Evolutionary conservation across 2,329 filamentous ascomycete genomes (phyloP).

Genomic region (Fusarium cicatricum): DNA sequence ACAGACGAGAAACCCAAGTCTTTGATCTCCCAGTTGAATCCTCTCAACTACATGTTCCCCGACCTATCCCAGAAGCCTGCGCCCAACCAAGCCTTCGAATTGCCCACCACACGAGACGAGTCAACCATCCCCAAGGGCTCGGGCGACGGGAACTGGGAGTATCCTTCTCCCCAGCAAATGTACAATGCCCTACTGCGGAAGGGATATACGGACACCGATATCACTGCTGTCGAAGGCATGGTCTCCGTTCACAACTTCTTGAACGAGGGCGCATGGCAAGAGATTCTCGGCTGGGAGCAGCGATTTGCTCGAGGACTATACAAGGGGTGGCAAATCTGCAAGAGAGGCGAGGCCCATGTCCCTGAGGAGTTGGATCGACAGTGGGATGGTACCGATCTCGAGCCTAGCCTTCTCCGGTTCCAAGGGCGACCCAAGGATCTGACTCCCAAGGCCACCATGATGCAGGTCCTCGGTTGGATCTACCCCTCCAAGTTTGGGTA

Average conservation of each 20-base stretch:
- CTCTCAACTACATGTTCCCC: slow-evolving; percentile 95
- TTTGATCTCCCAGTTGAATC: slow-evolving; percentile 65
- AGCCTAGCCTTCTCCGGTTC: slow-evolving; percentile 84
- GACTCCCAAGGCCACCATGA: slow-evolving; percentile 89
- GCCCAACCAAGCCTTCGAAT: slow-evolving; percentile 72
- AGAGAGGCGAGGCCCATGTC: slow-evolving; percentile 73
- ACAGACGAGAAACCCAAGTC: slow-evolving; percentile 52
- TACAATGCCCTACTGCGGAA: slow-evolving; percentile 98
- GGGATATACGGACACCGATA: slow-evolving; percentile 92
- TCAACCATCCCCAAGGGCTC: slow-evolving; percentile 93
- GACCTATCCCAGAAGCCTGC: slow-evolving; percentile 83
- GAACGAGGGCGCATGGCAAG: slow-evolving; percentile 96
- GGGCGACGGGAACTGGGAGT: slow-evolving; percentile 88
- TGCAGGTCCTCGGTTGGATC: slow-evolving; percentile 79
- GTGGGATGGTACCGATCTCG: slow-evolving; percentile 60
- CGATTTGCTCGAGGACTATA: slow-evolving; percentile 79
- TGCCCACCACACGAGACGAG: slow-evolving; percentile 82
- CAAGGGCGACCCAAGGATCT: slow-evolving; percentile 88
- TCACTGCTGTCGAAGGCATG: slow-evolving; percentile 95
- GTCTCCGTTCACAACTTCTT: slow-evolving; percentile 97
- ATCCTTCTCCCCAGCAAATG: slow-evolving; percentile 98
- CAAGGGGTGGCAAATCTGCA: slow-evolving; percentile 77
- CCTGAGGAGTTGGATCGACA: slow-evolving; percentile 56
- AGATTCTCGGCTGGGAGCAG: slow-evolving; percentile 93
- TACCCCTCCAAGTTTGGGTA: slow-evolving; percentile 83